A percentile compares a stretch with the other conserved stretches of the same genome.
Evolutionary conservation across 352 stramenopile genomes (phyloP).

Genomic region (Phytophthora syringae): DNA sequence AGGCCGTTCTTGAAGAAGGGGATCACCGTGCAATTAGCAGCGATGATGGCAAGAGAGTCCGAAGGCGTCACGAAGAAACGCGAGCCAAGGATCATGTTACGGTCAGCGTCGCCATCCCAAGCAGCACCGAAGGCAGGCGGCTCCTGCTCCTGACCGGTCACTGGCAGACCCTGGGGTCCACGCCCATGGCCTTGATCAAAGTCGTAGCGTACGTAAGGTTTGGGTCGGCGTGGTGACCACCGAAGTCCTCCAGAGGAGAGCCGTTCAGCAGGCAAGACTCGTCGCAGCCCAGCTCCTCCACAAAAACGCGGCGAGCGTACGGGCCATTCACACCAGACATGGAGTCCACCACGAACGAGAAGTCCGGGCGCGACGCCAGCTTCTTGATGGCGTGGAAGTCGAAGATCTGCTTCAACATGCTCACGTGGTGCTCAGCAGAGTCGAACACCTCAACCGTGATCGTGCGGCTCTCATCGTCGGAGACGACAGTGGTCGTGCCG

Average conservation of each 20-base stretch:
- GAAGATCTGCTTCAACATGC: slow-evolving; percentile 96
- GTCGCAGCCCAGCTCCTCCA: slow-evolving; percentile 94
- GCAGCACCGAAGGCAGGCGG: slow-evolving; percentile 93
- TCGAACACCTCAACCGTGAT: slow-evolving; percentile 98
- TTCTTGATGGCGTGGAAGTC: slow-evolving; percentile 96
- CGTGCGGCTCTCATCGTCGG: slow-evolving; percentile 90
- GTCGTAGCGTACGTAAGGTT: slow-evolving; percentile 99
- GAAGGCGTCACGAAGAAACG: slow-evolving; percentile 99
- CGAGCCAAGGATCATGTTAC: slow-evolving; percentile 98
- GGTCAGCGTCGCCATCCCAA: slow-evolving; percentile 98
- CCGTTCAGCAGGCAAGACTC: slow-evolving; percentile 92
- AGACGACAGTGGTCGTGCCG: slow-evolving; percentile 67
- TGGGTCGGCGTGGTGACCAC: slow-evolving; percentile 97
- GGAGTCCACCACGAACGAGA: slow-evolving; percentile 96
- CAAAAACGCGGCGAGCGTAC: slow-evolving; percentile 96
- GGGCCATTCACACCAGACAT: slow-evolving; percentile 98
- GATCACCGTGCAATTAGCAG: slow-evolving; percentile 97
- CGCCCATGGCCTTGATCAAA: slow-evolving; percentile 96
- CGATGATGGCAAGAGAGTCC: slow-evolving; percentile 98
- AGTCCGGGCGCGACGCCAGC: slow-evolving; percentile 93
- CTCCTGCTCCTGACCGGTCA: slow-evolving; percentile 80
- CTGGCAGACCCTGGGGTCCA: slow-evolving; percentile 82
- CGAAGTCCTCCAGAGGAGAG: slow-evolving; percentile 97
- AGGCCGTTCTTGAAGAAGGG: slow-evolving; percentile 96
- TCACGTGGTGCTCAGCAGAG: slow-evolving; percentile 96